phyloP scores from a whole-genome alignment of 1,139 yeast species.

The Taiozyma onychis region DNA sequence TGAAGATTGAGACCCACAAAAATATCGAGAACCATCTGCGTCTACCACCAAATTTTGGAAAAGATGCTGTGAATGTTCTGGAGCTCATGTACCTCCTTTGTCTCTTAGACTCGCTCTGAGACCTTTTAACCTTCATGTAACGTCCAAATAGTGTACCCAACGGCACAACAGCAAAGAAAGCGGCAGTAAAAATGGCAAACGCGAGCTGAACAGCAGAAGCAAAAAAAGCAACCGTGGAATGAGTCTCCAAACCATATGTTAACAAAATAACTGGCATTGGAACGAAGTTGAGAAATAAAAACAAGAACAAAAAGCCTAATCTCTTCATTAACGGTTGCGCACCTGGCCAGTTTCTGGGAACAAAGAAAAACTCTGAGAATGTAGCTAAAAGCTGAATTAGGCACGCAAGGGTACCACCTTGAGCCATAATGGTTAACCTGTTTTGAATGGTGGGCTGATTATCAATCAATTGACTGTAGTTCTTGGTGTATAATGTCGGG shows the following conservation, averaged over 20 bases:
- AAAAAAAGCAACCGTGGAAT: slow-evolving; percentile 43
- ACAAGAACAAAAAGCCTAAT: slow-evolving; percentile 36
- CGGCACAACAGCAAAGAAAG: slow-evolving; percentile 58
- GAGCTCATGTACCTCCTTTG: slow-evolving; percentile 32
- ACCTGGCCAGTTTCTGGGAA: slow-evolving; percentile 70
- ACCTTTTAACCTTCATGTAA: slow-evolving; percentile 27
- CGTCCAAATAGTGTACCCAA: slow-evolving; percentile 45
- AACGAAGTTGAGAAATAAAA: slow-evolving; percentile 43
- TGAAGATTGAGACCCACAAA: slow-evolving; percentile 65
- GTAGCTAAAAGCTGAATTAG: slow-evolving; percentile 59
- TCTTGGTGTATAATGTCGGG: slow-evolving; percentile 65
- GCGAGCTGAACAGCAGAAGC: slow-evolving; percentile 55
- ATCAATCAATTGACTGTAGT: slow-evolving; percentile 51
- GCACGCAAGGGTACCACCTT: slow-evolving; percentile 72
- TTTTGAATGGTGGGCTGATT: slow-evolving; percentile 64
- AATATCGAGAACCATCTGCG: slow-evolving; percentile 52
- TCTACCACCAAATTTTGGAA: slow-evolving; percentile 46
- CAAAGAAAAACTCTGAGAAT: slow-evolving; percentile 54
- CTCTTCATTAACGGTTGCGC: slow-evolving; percentile 44
- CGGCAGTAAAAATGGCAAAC: slow-evolving; percentile 53
- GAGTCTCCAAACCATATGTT: slow-evolving; percentile 44
- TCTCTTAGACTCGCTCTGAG: slow-evolving; percentile 15
- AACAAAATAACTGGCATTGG: slow-evolving; percentile 63
- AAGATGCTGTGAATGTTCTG: slow-evolving; percentile 48
- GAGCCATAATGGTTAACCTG: slow-evolving; percentile 53